Percentiles rank a stretch among this genome's conserved stretches.
phyloP scores from a whole-genome alignment of 2,329 filamentous ascomycete species.

The Colletotrichum eremochloae region DNA sequence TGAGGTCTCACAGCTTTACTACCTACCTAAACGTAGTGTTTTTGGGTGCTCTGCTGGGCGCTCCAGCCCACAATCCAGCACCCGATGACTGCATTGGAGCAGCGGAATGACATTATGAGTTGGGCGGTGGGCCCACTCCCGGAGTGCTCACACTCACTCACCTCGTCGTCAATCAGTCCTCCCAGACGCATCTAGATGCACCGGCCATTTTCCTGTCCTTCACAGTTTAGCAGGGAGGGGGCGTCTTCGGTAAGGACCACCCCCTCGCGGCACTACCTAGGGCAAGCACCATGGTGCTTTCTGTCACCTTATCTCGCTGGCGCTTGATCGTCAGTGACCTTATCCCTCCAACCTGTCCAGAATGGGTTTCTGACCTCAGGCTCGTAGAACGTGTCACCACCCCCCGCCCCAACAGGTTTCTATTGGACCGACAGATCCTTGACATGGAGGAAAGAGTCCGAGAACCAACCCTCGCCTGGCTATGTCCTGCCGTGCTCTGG shows the following conservation, averaged over 20 bases:
- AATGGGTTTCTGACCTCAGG: not conserved
- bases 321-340: conserved; percentile 16
- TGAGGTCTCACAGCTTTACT: conserved; percentile 8
- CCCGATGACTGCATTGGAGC: not conserved
- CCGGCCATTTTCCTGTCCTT: too few species aligned
- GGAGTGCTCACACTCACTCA: not conserved
- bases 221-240: too few species aligned
- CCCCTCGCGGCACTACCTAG: not conserved
- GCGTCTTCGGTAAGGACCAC: too few species aligned
- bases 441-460: not conserved
- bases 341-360: not conserved
- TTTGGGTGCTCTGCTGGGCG: conserved; percentile 19
- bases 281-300: conserved; percentile 1
- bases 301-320: conserved; percentile 23
- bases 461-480: not conserved
- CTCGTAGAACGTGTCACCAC: not conserved
- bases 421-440: not conserved
- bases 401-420: not conserved
- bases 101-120: not conserved
- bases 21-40: not conserved
- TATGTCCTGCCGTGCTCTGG: not conserved
- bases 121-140: conserved; percentile 9
- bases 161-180: not conserved
- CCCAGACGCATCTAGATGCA: too few species aligned
- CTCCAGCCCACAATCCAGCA: not conserved